phyloP scores from a whole-genome alignment of 208 protist genomes.

The Trypanosomatidae sp. region DNA sequence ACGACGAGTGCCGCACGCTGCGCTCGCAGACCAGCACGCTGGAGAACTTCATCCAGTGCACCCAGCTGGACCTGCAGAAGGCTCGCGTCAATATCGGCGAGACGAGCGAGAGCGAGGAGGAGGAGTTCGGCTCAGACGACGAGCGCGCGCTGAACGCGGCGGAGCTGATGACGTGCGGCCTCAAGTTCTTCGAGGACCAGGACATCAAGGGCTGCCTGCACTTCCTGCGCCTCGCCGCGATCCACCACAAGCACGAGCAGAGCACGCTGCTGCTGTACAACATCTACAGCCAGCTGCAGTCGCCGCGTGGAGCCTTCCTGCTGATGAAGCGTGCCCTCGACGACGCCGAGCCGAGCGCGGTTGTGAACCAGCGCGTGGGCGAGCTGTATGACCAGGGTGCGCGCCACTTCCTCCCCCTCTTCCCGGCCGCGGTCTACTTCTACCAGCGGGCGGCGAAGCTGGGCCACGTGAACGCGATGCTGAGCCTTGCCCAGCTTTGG shows the following conservation, averaged over 20 bases:
- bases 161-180: conserved; percentile 74
- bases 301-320: conserved; percentile 66
- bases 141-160: conserved; percentile 66
- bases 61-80: conserved; percentile 75
- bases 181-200: conserved; percentile 64
- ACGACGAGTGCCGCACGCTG: conserved; percentile 66
- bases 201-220: conserved; percentile 71
- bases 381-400: conserved; percentile 87
- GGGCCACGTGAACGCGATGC: conserved; percentile 83
- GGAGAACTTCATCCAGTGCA: conserved; percentile 65
- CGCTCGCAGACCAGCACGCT: conserved; percentile 59
- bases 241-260: conserved; percentile 87
- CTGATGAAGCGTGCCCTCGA: conserved; percentile 78
- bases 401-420: conserved; percentile 82
- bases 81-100: conserved; percentile 77
- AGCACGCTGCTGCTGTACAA: conserved; percentile 76
- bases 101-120: conserved; percentile 51
- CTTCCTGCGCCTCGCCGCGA: conserved; percentile 88
- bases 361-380: conserved; percentile 72
- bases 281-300: conserved; percentile 79
- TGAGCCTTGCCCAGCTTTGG: conserved; percentile 84
- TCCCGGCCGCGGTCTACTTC: conserved; percentile 88
- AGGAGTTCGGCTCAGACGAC: conserved; percentile 69
- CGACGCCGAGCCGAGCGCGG: conserved; percentile 56
- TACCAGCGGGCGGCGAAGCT: conserved; percentile 87